A percentile compares a stretch with the other conserved stretches of the same genome.
Evolutionary conservation across 176 grass and related monocot species (phyloP).

Genomic region (Cocos nucifera): DNA sequence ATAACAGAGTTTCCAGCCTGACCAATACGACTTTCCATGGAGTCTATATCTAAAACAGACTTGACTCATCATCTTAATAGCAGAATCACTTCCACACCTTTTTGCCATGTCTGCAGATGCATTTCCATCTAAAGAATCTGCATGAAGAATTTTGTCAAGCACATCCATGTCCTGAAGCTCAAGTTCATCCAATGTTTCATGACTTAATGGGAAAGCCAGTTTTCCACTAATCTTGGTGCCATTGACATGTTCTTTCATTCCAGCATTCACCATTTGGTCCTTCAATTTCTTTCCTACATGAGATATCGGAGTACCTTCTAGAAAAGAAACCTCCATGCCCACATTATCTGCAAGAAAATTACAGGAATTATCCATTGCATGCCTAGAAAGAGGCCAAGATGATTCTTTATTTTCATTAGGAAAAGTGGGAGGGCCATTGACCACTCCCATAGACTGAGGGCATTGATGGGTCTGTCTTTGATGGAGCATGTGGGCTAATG

Average conservation of each 20-base stretch:
- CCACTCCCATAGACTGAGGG: constrained; percentile 4
- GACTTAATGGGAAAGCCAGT: constrained; percentile 36
- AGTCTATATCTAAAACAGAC: background rate
- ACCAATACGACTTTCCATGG: background rate
- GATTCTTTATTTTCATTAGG: constrained; percentile 60
- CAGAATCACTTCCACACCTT: constrained; percentile 32
- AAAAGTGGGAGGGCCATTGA: constrained; percentile 38
- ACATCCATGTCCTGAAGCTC: constrained; percentile 33
- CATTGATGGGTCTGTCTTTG: constrained; percentile 61
- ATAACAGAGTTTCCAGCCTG: background rate
- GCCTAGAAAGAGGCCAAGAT: constrained; percentile 42
- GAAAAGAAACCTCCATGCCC: constrained; percentile 33
- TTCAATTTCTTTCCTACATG: constrained; percentile 32
- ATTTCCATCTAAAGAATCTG: constrained; percentile 36
- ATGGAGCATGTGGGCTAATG: constrained; percentile 53
- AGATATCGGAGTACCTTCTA: constrained; percentile 39
- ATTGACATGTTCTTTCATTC: constrained; percentile 26
- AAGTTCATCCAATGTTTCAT: constrained; percentile 49
- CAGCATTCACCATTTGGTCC: constrained; percentile 30
- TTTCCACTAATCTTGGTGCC: constrained; percentile 45
- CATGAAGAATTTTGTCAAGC: constrained; percentile 51
- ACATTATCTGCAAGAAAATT: constrained; percentile 32
- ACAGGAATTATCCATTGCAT: constrained; percentile 35
- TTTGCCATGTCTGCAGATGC: constrained; percentile 19
- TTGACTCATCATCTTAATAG: background rate